phyloP scores from a whole-genome alignment of 352 stramenopile species.

The Aphanomyces astaci region DNA sequence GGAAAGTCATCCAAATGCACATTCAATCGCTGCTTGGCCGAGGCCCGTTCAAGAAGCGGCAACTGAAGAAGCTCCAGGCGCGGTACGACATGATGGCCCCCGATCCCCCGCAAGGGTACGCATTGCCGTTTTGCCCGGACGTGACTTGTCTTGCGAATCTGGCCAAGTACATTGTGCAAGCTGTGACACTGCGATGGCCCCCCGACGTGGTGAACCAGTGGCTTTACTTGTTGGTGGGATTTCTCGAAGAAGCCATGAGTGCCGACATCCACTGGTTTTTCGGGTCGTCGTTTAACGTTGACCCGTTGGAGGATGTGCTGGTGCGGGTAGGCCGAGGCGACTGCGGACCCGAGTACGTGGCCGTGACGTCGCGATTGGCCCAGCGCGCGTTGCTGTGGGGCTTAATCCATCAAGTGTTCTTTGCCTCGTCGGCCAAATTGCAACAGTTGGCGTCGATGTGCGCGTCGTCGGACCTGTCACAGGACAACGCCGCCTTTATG shows the following conservation, averaged over 20 bases:
- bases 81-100: constrained; percentile 34
- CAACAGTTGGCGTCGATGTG: neutral
- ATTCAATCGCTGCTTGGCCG: constrained; percentile 2
- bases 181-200: neutral
- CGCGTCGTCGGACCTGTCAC: neutral
- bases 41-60: constrained; percentile 41
- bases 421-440: neutral
- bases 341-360: neutral
- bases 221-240: constrained; percentile 9
- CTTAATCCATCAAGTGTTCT: constrained; percentile 6
- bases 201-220: neutral
- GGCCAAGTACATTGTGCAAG: neutral
- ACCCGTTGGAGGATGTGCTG: neutral
- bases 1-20: constrained; percentile 1
- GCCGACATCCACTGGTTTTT: neutral
- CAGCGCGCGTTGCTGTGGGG: constrained; percentile 19
- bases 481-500: neutral
- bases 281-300: no score
- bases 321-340: neutral
- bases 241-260: constrained; percentile 14
- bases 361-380: neutral
- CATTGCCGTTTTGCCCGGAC: constrained; percentile 56
- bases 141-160: constrained; percentile 25
- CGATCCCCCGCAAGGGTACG: constrained; percentile 41
- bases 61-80: constrained; percentile 53